Base-by-base conservation (phyloP, 208 protist genomes). In the Trypanosoma avium region DNA sequence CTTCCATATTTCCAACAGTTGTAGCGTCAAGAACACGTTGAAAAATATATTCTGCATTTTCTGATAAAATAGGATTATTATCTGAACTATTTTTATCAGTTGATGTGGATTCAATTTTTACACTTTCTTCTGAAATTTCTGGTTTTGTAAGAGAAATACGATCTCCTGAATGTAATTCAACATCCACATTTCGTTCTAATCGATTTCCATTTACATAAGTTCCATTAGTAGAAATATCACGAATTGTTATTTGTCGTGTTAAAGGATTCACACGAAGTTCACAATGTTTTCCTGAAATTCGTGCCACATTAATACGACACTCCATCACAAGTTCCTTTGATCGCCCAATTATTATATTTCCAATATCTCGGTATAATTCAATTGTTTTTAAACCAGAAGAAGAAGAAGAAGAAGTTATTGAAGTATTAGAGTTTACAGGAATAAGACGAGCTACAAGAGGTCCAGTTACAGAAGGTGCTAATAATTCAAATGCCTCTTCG, bases 191-290 rank as follows among this genome's bases (percentile, higher is more conserved):
- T 55, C 83, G 89, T 0, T 45, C 29, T 0, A 93, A 10, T 5
- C 90, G 84, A n/a, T 22, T 45, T 38, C 77, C 78, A 48, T 96
- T 94, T 32, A 93, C 49, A 48, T 75, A 93, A 1, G 84, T 92
- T 30, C 90, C 90, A 59, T 96, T 96, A 17, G 84, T 86, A 1
- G 84, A 93, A 3, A 57, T 45, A 62, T 96, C 90, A 32, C 53
- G 70, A 42, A 96, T 48, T 29, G 48, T 69, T 1, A 96, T 59
- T 15, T 68, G 52, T 22, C 72, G 50, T 6, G 88, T 92, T 35
- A 75, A 42, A n/a, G 82, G 58, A 59, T 92, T 73, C 19, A 94
- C 68, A 24, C 35, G 17, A 27, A 96, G 40, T 46, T 82, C 73
- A 63, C 90, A 96, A 73, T 96, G 90, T 43, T 54, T 63, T 12